These are phyloP conservation scores for Teratosphaeria nubilosa DNA, from an alignment of 2,329 filamentous ascomycete genomes.

Conservation along the genomic window DNA sequence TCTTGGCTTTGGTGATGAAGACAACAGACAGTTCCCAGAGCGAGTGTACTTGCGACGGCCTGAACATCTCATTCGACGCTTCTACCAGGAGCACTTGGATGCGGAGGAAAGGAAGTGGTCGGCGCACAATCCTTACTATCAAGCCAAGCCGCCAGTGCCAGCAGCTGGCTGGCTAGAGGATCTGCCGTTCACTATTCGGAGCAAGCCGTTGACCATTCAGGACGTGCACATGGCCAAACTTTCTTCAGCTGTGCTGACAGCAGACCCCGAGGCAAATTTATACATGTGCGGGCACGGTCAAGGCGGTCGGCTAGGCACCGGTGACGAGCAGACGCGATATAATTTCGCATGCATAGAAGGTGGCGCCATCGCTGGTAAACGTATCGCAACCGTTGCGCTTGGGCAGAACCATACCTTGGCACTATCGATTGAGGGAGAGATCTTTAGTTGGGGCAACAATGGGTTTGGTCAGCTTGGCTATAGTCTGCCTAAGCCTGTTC, in stretches of 20 bases:
- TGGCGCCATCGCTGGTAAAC: constrained; percentile 61
- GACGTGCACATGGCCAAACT: constrained; percentile 84
- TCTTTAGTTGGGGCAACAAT: constrained; percentile 93
- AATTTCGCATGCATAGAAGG: constrained; percentile 73
- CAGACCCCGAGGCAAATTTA: constrained; percentile 78
- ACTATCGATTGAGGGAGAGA: constrained; percentile 72
- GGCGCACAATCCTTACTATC: constrained; percentile 24
- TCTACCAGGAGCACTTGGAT: constrained; percentile 58
- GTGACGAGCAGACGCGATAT: constrained; percentile 83
- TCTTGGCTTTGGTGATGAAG: constrained; percentile 86
- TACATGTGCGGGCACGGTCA: constrained; percentile 89
- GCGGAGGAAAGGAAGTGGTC: constrained; percentile 30
- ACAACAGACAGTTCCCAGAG: constrained; percentile 89
- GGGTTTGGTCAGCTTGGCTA: constrained; percentile 80
- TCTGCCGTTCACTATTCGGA: constrained; percentile 63
- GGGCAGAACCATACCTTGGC: constrained; percentile 89
- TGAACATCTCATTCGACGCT: constrained; percentile 61
- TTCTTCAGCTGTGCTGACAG: constrained; percentile 79
- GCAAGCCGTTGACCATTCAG: constrained; percentile 63
- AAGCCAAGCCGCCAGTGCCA: constrained; percentile 10
- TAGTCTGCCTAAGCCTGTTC: constrained; percentile 54
- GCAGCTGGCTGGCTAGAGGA: constrained; percentile 35
- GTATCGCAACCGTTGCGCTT: constrained; percentile 65
- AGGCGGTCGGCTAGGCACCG: constrained; percentile 78
- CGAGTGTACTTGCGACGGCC: constrained; percentile 68